These are phyloP conservation scores for Xerocomus spinulosus DNA, from an alignment of 768 basidiomycete species.

Conservation along the genomic window DNA sequence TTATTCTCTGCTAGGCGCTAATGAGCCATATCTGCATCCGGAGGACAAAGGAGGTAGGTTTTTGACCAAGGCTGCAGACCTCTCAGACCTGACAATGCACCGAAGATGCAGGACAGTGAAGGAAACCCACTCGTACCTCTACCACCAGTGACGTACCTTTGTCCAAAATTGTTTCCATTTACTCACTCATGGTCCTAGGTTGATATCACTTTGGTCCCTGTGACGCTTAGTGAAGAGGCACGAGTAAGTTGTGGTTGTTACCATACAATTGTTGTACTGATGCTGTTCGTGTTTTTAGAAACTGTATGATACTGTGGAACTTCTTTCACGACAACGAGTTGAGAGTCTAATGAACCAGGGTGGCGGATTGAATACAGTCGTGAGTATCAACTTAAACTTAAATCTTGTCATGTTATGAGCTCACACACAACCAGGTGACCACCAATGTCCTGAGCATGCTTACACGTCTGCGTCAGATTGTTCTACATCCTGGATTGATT, in stretches of 20 bases:
- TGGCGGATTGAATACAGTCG: slow-evolving; percentile 40
- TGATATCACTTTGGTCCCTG: slow-evolving; percentile 70
- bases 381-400: slow-evolving; percentile 17
- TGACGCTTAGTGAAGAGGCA: slow-evolving; percentile 58
- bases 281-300: slow-evolving; percentile 32
- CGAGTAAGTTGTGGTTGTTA: slow-evolving; percentile 43
- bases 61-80: background rate
- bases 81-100: slow-evolving; percentile 16
- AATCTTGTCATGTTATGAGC: background rate
- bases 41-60: slow-evolving; percentile 70
- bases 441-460: slow-evolving; percentile 75
- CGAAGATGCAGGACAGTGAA: slow-evolving; percentile 75
- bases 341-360: slow-evolving; percentile 45
- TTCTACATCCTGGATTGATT: slow-evolving; percentile 71
- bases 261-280: background rate
- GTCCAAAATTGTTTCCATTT: background rate
- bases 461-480: slow-evolving; percentile 82
- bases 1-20: slow-evolving; percentile 45
- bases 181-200: slow-evolving; percentile 43
- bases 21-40: slow-evolving; percentile 79
- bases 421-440: slow-evolving; percentile 43
- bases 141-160: slow-evolving; percentile 49
- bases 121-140: slow-evolving; percentile 73
- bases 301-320: slow-evolving; percentile 68
- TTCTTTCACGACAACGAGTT: slow-evolving; percentile 57